A percentile compares a stretch with the other conserved stretches of the same genome.
Evolutionary conservation across 306 rosid species (phyloP).

Genomic region (Cyamopsis tetragonoloba): DNA sequence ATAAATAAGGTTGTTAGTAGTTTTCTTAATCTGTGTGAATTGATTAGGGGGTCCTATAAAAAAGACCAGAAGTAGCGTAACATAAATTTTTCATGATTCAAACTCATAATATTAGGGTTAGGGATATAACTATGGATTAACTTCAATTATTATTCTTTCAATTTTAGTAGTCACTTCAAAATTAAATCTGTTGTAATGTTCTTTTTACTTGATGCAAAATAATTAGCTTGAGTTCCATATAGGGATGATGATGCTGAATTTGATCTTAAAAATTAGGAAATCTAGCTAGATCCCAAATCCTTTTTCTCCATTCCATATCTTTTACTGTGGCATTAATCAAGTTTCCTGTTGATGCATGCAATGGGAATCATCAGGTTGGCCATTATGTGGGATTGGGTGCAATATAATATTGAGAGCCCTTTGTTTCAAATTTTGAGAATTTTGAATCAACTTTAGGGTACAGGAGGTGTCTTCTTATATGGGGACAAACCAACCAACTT

Average conservation of each 20-base stretch:
- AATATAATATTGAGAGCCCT: slow-evolving; percentile 8
- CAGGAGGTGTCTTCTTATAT: slow-evolving; percentile 36
- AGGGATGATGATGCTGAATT: slow-evolving; percentile 22
- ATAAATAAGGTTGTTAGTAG: too few species aligned
- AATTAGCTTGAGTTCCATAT: background rate
- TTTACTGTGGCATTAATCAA: background rate
- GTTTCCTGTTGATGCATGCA: slow-evolving; percentile 30
- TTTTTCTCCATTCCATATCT: background rate
- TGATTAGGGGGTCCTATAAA: too few species aligned
- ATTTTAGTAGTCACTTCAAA: background rate
- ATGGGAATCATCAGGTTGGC: slow-evolving; percentile 54
- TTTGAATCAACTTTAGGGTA: slow-evolving; percentile 56
- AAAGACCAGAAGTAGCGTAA: too few species aligned
- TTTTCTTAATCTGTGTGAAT: too few species aligned
- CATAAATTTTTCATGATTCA: too few species aligned
- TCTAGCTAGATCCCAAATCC: background rate
- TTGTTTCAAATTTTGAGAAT: slow-evolving; percentile 19
- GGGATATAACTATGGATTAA: too few species aligned
- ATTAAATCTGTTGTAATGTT: background rate
- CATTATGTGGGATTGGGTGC: slow-evolving; percentile 34
- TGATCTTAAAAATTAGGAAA: background rate
- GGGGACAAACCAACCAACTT: slow-evolving; percentile 50
- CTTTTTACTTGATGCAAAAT: background rate
- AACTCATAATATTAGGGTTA: too few species aligned
- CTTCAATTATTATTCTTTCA: too few species aligned